These are phyloP conservation scores for Physaria fendleri DNA, from an alignment of 345 rosid genomes.

Conservation along the genomic window DNA sequence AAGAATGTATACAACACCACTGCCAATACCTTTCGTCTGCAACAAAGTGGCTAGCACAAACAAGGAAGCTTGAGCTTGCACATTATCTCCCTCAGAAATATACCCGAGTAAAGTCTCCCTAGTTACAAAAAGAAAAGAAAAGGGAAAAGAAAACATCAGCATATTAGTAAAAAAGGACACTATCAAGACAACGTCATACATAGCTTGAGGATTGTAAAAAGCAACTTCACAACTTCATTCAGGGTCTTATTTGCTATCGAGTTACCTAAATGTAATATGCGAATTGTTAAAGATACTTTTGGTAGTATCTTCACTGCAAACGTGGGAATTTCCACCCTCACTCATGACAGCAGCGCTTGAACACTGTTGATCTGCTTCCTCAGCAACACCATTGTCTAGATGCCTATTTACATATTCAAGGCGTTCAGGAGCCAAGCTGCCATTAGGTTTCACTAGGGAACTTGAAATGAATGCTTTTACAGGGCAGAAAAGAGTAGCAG, in stretches of 20 bases:
- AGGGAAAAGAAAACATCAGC: not conserved
- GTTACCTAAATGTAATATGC: conserved; percentile 56
- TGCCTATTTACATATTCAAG: conserved; percentile 33
- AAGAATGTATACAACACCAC: conserved; percentile 12
- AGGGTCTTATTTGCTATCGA: not conserved
- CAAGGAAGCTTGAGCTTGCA: conserved; percentile 73
- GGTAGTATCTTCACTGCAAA: conserved; percentile 33
- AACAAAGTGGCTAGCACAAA: conserved; percentile 78
- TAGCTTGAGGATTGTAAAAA: not conserved
- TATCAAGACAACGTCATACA: not conserved
- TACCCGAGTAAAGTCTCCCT: conserved; percentile 78
- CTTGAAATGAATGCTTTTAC: conserved; percentile 47
- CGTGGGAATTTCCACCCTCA: conserved; percentile 36
- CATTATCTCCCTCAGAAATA: conserved; percentile 63
- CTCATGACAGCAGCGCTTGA: conserved; percentile 31
- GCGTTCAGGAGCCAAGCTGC: conserved; percentile 38
- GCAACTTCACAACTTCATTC: not conserved
- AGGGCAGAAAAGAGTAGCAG: conserved; percentile 80
- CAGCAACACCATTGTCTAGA: conserved; percentile 29
- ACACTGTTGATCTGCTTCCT: conserved; percentile 31
- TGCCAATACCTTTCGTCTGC: conserved; percentile 84
- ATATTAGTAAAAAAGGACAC: not conserved
- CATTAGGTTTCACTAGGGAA: conserved; percentile 53
- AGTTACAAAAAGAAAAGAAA: not conserved
- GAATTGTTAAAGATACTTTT: conserved; percentile 31